Conservation (phyloP, 768 basidiomycete species). For the Pulveroboletus frians region DNA sequence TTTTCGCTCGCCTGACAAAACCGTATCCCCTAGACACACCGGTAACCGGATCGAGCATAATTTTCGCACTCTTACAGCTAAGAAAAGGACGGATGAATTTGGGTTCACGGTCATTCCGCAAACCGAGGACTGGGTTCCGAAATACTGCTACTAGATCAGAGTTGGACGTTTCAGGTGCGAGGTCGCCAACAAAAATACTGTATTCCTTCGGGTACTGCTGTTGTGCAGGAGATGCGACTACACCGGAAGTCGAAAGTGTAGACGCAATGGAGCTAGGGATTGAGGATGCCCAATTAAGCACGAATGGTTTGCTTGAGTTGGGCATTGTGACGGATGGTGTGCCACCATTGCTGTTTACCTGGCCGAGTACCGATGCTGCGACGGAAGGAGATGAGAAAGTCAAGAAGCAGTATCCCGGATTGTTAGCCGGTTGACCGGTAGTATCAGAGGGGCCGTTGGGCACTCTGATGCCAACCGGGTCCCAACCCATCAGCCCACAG, state of each 20-base stretch:
- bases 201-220: slow-evolving; percentile 79
- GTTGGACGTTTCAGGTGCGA: slow-evolving; percentile 90
- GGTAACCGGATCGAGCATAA: slow-evolving; percentile 87
- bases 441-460: slow-evolving; percentile 57
- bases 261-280: slow-evolving; percentile 34
- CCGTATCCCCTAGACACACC: slow-evolving; percentile 89
- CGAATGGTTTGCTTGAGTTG: slow-evolving; percentile 77
- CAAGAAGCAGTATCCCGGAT: slow-evolving; percentile 84
- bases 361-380: slow-evolving; percentile 65
- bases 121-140: slow-evolving; percentile 81
- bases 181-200: slow-evolving; percentile 91
- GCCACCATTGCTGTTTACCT: slow-evolving; percentile 48
- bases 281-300: slow-evolving; percentile 69
- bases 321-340: slow-evolving; percentile 65
- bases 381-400: slow-evolving; percentile 71
- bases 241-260: slow-evolving; percentile 26
- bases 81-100: slow-evolving; percentile 85
- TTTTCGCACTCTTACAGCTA: slow-evolving; percentile 94
- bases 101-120: slow-evolving; percentile 81
- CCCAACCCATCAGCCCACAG: slow-evolving; percentile 84
- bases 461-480: slow-evolving; percentile 66
- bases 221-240: slow-evolving; percentile 29
- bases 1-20: slow-evolving; percentile 67
- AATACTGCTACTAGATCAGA: slow-evolving; percentile 94
- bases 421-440: slow-evolving; percentile 66